A percentile compares a stretch with the other conserved stretches of the same genome.
phyloP scores from a whole-genome alignment of 495 filamentous ascomycete species.

The Schizothecium vesticola region DNA sequence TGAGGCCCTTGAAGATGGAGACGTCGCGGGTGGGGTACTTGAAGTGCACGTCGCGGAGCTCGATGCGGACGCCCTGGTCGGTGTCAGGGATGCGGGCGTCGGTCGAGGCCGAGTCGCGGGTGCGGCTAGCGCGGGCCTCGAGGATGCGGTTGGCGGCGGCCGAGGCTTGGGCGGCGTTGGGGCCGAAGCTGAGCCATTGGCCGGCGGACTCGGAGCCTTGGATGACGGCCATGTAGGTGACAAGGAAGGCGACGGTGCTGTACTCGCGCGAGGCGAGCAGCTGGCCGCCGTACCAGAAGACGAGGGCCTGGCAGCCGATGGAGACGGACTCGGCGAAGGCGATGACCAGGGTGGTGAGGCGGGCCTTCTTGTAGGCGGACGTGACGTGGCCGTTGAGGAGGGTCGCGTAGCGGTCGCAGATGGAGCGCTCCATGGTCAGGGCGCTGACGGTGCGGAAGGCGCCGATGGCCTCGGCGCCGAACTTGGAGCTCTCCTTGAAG shows the following conservation, averaged over 20 bases:
- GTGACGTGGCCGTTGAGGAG: slow-evolving; percentile 37
- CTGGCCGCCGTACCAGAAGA: slow-evolving; percentile 47
- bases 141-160: slow-evolving; percentile 44
- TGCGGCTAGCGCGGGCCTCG: slow-evolving; percentile 32
- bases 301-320: slow-evolving; percentile 43
- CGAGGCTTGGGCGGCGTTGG: slow-evolving; percentile 44
- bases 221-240: slow-evolving; percentile 46
- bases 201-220: slow-evolving; percentile 44
- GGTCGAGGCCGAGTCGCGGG: slow-evolving; percentile 17
- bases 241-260: slow-evolving; percentile 32
- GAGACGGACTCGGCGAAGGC: slow-evolving; percentile 40
- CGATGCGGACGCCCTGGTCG: slow-evolving; percentile 47
- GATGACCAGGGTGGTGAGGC: slow-evolving; percentile 40
- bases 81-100: slow-evolving; percentile 30
- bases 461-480: slow-evolving; percentile 55
- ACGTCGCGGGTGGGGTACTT: slow-evolving; percentile 52
- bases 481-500: slow-evolving; percentile 54
- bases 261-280: slow-evolving; percentile 38
- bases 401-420: slow-evolving; percentile 39
- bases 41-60: slow-evolving; percentile 54
- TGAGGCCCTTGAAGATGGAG: slow-evolving; percentile 47
- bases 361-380: slow-evolving; percentile 39
- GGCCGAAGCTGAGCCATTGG: slow-evolving; percentile 43
- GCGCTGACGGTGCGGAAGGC: slow-evolving; percentile 55
- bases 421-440: slow-evolving; percentile 52